Evolutionary conservation across 805 yeast species (phyloP), one percentile per base, ranked within the genome.

Genomic region (Yamadazyma insecticola): DNA sequence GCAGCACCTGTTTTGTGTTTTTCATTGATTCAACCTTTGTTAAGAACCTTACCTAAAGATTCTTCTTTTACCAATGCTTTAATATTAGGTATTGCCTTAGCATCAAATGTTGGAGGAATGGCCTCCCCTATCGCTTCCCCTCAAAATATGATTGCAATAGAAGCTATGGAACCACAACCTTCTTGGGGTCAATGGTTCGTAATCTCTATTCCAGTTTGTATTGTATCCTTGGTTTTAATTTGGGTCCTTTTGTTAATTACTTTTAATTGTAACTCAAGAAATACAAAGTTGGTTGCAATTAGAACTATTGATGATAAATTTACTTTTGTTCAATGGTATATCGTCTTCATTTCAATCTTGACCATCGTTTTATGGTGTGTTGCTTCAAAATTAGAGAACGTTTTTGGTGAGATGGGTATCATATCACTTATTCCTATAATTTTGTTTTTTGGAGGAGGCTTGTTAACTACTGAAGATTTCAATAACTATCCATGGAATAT

Each of bases 401-500:
- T 77, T 2, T 76, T 90, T 50, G 98, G 98, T 20, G 96, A 89
- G 47, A 87, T 89, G 92, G 98, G 98, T n/a, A 80, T 89, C 42
- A 78, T 92, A 38, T 95, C 97, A 0, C 70, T 92, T 34, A 71
- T 89, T 12, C 97, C 98, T 8, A 73, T 90, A 48, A 72, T 88
- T n/a, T 59, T 87, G n/a, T 81, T 90, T 50, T 90, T 90, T 51
- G 97, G 96, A 4, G 76, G 96, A 0, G 96, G 97, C 1, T 59
- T 89, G 13, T 63, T 90, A 37, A 76, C 83, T 6, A 81, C 88
- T 1, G 96, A 89, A 35, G 98, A 90, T 52, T 88, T 90, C 58
- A 90, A 92, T 59, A 90, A 87, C 54, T 90, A 90, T 54, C 78
- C 95, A 42, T 90, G 98, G 98, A 88, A 95, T 4, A 92, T 90